Percentiles rank a stretch among this genome's conserved stretches.
These are phyloP conservation scores for Lasiosphaeria hispida DNA, from an alignment of 495 filamentous ascomycete species.

Conservation along the genomic window DNA sequence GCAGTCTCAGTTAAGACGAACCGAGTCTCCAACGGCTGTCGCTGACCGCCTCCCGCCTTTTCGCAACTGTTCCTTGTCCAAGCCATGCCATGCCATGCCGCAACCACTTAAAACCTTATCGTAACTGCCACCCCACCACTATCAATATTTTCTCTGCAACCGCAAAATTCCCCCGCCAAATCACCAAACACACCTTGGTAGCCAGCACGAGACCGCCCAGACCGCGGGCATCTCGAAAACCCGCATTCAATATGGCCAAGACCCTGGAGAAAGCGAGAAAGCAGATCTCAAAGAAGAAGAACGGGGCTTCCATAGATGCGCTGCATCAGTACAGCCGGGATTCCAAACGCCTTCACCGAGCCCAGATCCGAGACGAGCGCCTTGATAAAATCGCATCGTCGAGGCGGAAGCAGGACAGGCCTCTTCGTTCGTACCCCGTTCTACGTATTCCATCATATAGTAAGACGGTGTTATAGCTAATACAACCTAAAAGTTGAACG, in stretches of 20 bases:
- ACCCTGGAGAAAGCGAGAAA: conserved; percentile 77
- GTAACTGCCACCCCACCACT: conserved; percentile 28
- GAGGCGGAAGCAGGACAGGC: conserved; percentile 64
- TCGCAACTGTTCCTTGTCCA: background rate
- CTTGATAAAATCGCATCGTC: conserved; percentile 61
- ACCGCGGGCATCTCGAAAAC: conserved; percentile 8
- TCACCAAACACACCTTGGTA: background rate
- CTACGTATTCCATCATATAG: background rate
- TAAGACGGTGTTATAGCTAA: background rate
- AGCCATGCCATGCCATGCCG: background rate
- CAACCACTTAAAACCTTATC: conserved; percentile 29
- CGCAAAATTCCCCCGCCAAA: conserved; percentile 2
- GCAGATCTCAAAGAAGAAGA: conserved; percentile 76
- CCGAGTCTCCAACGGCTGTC: background rate
- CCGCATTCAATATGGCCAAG: conserved; percentile 62
- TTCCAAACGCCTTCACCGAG: conserved; percentile 68
- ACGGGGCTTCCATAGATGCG: conserved; percentile 54
- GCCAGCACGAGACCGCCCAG: background rate
- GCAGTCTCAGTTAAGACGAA: too few species aligned
- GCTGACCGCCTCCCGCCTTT: background rate
- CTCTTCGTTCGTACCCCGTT: conserved; percentile 53
- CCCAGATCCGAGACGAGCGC: conserved; percentile 72
- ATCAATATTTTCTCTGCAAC: conserved; percentile 8
- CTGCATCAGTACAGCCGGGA: conserved; percentile 85
- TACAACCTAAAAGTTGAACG: conserved; percentile 57